Evolutionary conservation across 163 green algal genomes (phyloP).

Genomic region (Chlamydomonas reinhardtii): DNA sequence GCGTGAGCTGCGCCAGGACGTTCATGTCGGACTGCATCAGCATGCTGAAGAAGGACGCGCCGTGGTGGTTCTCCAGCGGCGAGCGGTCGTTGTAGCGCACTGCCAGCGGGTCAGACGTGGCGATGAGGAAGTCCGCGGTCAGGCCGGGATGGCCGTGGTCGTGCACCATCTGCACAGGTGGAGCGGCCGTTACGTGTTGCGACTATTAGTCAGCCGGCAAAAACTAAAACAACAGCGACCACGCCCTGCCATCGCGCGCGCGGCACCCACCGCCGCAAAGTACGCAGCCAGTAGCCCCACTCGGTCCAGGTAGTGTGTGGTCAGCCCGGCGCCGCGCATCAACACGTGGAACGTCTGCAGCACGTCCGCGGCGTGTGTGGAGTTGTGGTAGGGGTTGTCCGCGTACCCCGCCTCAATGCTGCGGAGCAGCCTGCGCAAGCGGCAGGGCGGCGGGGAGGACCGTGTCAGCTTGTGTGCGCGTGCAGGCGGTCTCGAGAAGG

Average conservation of each 20-base stretch:
- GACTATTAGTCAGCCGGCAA: too few relatives aligned
- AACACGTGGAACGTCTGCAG: constrained; percentile 1
- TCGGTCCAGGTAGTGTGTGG: not conserved
- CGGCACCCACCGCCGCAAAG: not conserved
- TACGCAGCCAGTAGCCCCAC: not conserved
- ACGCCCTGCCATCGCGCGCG: too few relatives aligned
- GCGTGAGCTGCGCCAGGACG: not conserved
- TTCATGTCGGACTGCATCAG: not conserved
- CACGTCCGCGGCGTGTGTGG: constrained; percentile 77
- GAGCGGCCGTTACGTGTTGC: too few relatives aligned
- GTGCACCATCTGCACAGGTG: not conserved
- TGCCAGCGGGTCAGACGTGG: not conserved
- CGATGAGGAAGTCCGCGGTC: not conserved
- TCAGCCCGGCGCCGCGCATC: not conserved
- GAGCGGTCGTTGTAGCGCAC: not conserved
- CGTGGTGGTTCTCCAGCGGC: constrained; percentile 6
- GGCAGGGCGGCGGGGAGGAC: too few relatives aligned
- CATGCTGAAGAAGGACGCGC: not conserved
- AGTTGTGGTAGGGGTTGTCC: constrained; percentile 59
- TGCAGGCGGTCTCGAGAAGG: too few relatives aligned
- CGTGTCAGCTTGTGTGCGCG: too few relatives aligned
- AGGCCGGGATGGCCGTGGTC: not conserved
- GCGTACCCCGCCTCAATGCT: not conserved
- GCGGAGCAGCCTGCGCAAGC: not conserved
- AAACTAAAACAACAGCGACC: too few relatives aligned